These are phyloP conservation scores for Aspergillus sp. DNA, from an alignment of 2,329 filamentous ascomycete genomes.

Conservation along the genomic window DNA sequence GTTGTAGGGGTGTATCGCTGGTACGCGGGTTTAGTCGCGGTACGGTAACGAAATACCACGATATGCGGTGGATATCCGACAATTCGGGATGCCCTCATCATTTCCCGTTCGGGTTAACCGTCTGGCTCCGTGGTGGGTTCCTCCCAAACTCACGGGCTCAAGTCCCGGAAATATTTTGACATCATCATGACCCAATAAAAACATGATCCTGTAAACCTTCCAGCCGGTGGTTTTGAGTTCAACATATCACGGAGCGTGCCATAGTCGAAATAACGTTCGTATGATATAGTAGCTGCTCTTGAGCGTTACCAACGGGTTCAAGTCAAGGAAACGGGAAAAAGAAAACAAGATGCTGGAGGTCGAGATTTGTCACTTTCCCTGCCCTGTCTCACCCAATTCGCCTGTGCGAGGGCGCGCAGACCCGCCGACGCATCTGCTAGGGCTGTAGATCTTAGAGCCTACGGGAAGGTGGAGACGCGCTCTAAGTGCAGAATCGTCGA, in stretches of 20 bases:
- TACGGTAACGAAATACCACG: too few relatives aligned
- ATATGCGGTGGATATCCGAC: background rate
- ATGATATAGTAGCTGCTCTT: too few relatives aligned
- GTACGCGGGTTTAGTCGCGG: too few relatives aligned
- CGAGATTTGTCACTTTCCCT: background rate
- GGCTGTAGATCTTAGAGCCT: background rate
- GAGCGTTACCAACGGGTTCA: background rate
- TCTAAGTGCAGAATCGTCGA: background rate
- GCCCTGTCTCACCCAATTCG: background rate
- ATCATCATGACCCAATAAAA: background rate
- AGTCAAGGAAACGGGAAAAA: background rate
- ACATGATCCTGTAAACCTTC: background rate
- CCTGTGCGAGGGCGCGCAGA: background rate
- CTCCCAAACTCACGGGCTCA: background rate
- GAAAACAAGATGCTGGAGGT: background rate
- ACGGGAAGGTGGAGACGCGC: background rate
- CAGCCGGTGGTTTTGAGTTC: background rate
- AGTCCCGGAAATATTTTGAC: background rate
- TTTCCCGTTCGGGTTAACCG: background rate
- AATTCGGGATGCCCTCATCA: background rate
- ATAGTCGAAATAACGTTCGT: background rate
- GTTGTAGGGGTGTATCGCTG: too few relatives aligned
- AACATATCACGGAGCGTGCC: background rate
- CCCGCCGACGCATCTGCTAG: background rate
- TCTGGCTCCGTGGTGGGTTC: background rate